A percentile compares a stretch with the other conserved stretches of the same genome.
phyloP scores from a whole-genome alignment of 116 monocot species.

The Iris pallida region DNA sequence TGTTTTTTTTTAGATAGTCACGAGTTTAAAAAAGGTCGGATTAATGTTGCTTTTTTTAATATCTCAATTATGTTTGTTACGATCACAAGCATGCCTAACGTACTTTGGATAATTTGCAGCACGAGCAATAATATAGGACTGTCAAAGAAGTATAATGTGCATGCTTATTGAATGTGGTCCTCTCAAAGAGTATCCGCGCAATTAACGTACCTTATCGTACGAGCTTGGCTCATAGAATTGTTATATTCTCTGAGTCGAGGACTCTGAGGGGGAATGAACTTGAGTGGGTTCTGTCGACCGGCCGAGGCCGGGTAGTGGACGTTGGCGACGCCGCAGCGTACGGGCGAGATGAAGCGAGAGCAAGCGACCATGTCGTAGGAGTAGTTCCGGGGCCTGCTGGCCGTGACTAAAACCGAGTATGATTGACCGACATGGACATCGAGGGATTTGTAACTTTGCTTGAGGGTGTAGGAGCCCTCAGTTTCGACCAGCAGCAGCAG shows the following conservation, averaged over 20 bases:
- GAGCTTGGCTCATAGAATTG: constrained; percentile 38
- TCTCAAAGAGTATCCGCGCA: too few species aligned
- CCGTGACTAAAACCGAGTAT: constrained; percentile 38
- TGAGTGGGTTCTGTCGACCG: neutral
- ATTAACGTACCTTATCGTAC: constrained; percentile 46
- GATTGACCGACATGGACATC: constrained; percentile 51
- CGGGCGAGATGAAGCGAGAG: constrained; percentile 15
- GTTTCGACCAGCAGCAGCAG: constrained; percentile 28
- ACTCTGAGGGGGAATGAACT: neutral
- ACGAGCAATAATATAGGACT: too few species aligned
- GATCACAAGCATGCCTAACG: too few species aligned
- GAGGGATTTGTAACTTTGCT: constrained; percentile 28
- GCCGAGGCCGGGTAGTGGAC: constrained; percentile 26
- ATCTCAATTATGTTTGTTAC: too few species aligned
- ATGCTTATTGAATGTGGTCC: too few species aligned
- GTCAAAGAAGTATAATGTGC: too few species aligned
- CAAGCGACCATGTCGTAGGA: constrained; percentile 29
- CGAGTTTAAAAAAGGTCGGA: too few species aligned
- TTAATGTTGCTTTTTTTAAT: too few species aligned
- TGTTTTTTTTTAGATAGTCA: too few species aligned
- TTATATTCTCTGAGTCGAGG: constrained; percentile 5
- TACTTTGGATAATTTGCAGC: too few species aligned
- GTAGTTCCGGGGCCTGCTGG: constrained; percentile 17
- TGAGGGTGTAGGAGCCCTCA: constrained; percentile 39
- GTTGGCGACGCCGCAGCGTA: constrained; percentile 7